These are phyloP conservation scores for Spinellus fusiger DNA, from an alignment of 192 early-diverging fungal species.

Conservation along the genomic window DNA sequence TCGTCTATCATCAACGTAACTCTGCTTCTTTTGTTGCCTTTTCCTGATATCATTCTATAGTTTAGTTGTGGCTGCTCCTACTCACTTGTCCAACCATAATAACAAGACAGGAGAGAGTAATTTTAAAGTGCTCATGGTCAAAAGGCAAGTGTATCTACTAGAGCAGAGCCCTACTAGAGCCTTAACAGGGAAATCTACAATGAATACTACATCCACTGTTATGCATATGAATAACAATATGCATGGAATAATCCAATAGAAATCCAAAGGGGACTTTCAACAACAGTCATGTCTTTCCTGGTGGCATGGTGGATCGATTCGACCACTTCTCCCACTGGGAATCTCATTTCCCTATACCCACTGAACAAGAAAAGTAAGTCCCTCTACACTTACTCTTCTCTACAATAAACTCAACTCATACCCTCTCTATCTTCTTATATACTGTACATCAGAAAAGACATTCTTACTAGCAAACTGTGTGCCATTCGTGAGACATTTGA, in stretches of 20 bases:
- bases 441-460: background rate
- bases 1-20: too few species aligned
- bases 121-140: background rate
- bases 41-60: background rate
- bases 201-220: background rate
- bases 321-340: conserved; percentile 25
- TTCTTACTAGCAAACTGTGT: conserved; percentile 45
- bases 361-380: conserved; percentile 25
- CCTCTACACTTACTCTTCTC: conserved; percentile 2
- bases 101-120: background rate
- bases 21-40: too few species aligned
- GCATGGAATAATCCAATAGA: conserved; percentile 15
- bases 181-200: background rate
- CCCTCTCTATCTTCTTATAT: conserved; percentile 8
- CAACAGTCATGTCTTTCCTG: conserved; percentile 50
- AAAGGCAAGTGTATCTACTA: background rate
- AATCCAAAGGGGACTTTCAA: conserved; percentile 38
- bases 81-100: background rate
- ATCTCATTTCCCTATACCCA: conserved; percentile 1
- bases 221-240: background rate
- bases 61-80: background rate
- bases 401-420: background rate
- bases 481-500: conserved; percentile 80
- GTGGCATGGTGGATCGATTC: conserved; percentile 22
- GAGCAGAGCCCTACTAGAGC: too few species aligned